A percentile compares a stretch with the other conserved stretches of the same genome.
These are phyloP conservation scores for Gnomoniopsis sp. DNA, from an alignment of 2,329 filamentous ascomycete species.

Conservation along the genomic window DNA sequence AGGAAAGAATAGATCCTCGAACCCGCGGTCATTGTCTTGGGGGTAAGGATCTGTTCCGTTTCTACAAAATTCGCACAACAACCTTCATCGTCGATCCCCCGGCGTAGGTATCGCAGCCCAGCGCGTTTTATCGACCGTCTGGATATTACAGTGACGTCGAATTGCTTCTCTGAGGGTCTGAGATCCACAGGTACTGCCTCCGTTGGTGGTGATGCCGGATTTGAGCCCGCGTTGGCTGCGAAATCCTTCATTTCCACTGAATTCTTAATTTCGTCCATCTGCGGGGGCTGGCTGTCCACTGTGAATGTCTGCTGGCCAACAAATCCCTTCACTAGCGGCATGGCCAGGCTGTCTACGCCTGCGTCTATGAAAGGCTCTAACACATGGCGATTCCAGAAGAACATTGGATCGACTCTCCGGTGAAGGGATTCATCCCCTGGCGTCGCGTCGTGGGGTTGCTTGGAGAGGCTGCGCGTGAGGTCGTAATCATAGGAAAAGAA, in stretches of 20 bases:
- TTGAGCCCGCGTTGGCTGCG: constrained; percentile 13
- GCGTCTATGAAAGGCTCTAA: constrained; percentile 69
- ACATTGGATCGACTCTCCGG: constrained; percentile 70
- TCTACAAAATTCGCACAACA: constrained; percentile 88
- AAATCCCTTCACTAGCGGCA: constrained; percentile 92
- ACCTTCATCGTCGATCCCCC: constrained; percentile 87
- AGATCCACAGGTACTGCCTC: constrained; percentile 29
- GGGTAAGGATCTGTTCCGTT: constrained; percentile 88
- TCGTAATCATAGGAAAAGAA: constrained; percentile 96
- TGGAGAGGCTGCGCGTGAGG: constrained; percentile 66
- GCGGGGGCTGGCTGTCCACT: constrained; percentile 60
- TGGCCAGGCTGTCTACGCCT: constrained; percentile 66
- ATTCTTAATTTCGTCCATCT: constrained; percentile 45
- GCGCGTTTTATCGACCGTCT: constrained; percentile 81
- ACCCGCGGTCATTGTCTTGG: constrained; percentile 59
- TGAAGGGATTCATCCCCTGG: constrained; percentile 68
- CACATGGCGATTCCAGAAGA: constrained; percentile 88
- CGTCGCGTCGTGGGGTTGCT: constrained; percentile 39
- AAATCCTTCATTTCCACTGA: constrained; percentile 38
- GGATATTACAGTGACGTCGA: constrained; percentile 88
- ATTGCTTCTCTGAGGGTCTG: constrained; percentile 51
- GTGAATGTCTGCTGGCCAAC: constrained; percentile 82
- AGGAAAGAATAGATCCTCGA: constrained; percentile 75
- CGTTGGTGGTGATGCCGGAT: constrained; percentile 15
- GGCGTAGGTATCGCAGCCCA: constrained; percentile 82